Evolutionary conservation across 176 grass and related monocot species (phyloP).

Genomic region (Miscanthus lutarioriparius): DNA sequence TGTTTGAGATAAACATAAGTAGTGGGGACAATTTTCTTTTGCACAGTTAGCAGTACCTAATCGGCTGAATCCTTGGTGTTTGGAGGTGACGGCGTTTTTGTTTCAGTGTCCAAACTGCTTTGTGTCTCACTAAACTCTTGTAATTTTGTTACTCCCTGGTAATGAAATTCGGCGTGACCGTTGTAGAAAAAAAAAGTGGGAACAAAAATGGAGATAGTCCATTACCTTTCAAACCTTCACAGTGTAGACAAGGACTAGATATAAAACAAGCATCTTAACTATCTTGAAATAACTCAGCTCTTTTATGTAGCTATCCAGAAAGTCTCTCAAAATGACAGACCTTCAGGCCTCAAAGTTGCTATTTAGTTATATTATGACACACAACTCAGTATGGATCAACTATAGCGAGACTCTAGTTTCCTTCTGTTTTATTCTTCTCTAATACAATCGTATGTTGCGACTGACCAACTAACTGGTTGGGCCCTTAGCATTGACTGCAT

Average conservation of each 20-base stretch:
- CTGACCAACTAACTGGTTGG: slow-evolving; percentile 46
- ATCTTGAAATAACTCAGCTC: not conserved
- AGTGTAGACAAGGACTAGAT: not conserved
- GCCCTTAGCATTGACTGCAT: slow-evolving; percentile 47
- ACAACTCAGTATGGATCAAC: slow-evolving; percentile 28
- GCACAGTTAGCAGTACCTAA: not conserved
- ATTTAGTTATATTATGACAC: slow-evolving; percentile 16
- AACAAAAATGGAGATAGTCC: not conserved
- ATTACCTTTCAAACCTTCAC: slow-evolving; percentile 24
- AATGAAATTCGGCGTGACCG: not conserved
- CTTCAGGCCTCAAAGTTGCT: slow-evolving; percentile 9
- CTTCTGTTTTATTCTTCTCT: slow-evolving; percentile 35
- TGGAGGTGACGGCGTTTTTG: not conserved
- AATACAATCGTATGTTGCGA: slow-evolving; percentile 31
- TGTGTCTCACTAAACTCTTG: not conserved
- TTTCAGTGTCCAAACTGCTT: not conserved
- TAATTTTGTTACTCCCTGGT: not conserved
- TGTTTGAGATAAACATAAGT: slow-evolving; percentile 13
- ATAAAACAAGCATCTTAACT: slow-evolving; percentile 16
- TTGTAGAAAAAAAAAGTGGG: not conserved
- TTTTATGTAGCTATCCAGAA: not conserved
- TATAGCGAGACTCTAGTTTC: slow-evolving; percentile 24
- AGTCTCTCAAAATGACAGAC: not conserved
- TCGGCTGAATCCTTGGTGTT: not conserved
- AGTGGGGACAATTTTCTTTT: not conserved